Conservation (phyloP, 805 yeast species). For the Kodamaea kaohsiungensis region DNA sequence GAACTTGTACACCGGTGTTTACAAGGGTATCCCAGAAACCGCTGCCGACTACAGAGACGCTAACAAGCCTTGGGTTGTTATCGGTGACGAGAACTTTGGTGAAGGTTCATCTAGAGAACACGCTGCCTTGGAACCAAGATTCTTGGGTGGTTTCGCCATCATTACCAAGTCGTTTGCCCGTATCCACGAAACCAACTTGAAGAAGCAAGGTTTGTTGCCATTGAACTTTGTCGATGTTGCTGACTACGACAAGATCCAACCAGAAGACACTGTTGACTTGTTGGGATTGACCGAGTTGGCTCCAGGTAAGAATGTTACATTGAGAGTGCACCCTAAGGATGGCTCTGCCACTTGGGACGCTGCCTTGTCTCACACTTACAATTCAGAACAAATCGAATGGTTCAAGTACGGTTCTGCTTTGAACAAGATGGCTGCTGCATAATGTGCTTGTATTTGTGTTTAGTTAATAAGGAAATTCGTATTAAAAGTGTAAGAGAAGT, state of each 20-base stretch:
- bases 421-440: conserved; percentile 78
- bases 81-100: conserved; percentile 98
- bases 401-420: conserved; percentile 98
- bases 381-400: conserved; percentile 97
- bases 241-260: conserved; percentile 92
- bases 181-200: conserved; percentile 98
- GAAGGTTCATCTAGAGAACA: conserved; percentile 99
- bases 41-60: conserved; percentile 93
- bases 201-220: conserved; percentile 98
- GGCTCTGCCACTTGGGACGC: conserved; percentile 84
- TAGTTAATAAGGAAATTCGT: neutral
- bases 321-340: conserved; percentile 71
- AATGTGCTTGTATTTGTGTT: conserved; percentile 6
- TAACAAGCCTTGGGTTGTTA: conserved; percentile 93
- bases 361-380: conserved; percentile 94
- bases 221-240: conserved; percentile 86
- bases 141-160: conserved; percentile 97
- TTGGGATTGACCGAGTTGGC: conserved; percentile 81
- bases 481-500: no score
- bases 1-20: conserved; percentile 90
- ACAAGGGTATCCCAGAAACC: conserved; percentile 95
- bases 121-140: conserved; percentile 99
- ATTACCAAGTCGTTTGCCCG: conserved; percentile 98
- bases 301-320: conserved; percentile 87
- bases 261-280: conserved; percentile 86